A percentile compares a stretch with the other conserved stretches of the same genome.
phyloP scores from a whole-genome alignment of 1,139 yeast genomes.

The Magnusiomyces suaveolens region DNA sequence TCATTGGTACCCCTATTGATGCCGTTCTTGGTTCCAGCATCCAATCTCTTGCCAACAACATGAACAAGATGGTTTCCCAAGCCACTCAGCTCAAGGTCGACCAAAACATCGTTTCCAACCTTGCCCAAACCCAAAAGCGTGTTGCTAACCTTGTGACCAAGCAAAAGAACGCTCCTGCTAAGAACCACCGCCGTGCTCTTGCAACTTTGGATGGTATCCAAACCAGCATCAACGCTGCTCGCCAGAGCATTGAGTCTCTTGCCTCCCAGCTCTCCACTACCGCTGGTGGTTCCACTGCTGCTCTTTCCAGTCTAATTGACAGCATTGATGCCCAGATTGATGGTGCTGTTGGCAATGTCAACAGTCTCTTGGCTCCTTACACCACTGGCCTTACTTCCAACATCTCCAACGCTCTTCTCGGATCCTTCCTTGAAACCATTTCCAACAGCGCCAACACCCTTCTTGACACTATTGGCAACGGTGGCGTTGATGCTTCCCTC shows the following conservation, averaged over 20 bases:
- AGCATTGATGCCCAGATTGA: conserved; percentile 32
- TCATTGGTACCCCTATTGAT: conserved; percentile 21
- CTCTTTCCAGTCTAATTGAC: conserved; percentile 23
- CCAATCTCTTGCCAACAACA: conserved; percentile 8
- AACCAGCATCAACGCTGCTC: conserved; percentile 20
- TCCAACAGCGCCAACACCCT: conserved; percentile 30
- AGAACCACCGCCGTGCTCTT: conserved; percentile 6
- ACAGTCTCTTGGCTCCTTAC: conserved; percentile 22
- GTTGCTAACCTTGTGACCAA: conserved; percentile 2
- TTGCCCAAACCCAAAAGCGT: conserved; percentile 7
- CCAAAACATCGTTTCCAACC: conserved; percentile 5
- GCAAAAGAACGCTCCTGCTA: not conserved
- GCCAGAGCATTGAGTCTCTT: conserved; percentile 24
- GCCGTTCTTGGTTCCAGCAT: conserved; percentile 15
- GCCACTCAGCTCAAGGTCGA: conserved; percentile 7
- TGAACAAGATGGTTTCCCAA: conserved; percentile 7
- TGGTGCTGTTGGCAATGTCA: conserved; percentile 23
- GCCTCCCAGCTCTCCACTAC: conserved; percentile 18
- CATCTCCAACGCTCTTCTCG: conserved; percentile 23
- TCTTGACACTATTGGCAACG: conserved; percentile 21
- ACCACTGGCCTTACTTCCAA: conserved; percentile 24
- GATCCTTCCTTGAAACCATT: conserved; percentile 28
- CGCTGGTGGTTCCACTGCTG: not conserved
- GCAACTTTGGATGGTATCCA: conserved; percentile 12
- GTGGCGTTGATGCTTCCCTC: conserved; percentile 13